Base-by-base conservation (phyloP, 768 basidiomycete genomes). In the Filobasidium floriforme region DNA sequence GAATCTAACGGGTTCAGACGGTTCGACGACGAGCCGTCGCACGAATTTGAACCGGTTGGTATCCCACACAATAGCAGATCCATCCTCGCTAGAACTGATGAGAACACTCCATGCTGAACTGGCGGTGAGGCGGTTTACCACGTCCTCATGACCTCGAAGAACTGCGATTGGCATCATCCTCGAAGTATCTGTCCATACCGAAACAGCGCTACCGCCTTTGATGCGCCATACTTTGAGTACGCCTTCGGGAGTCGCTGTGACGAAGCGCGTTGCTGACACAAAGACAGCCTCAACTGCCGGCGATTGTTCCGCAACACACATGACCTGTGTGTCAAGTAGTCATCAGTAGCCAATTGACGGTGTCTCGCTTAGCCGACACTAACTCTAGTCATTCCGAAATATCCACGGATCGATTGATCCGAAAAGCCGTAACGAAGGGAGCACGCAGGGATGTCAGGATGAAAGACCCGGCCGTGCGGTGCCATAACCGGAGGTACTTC, bases 21-120 rank as follows among this genome's bases (percentile, higher is more conserved):
- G 89, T 84, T 87, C 87, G 37, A 91, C 88, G n/a, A 70, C 65
- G 22, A 79, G 59, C 0, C 89, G 89, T 63, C 87, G 81, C 14
- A 89, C 85, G 69, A 96, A 94, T 9, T 85, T 80, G 9, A 88
- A 88, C 29, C 86, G 81, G 73, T 96, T 94, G 61, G 92, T 82
- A 76, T 94, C 92, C 92, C 92, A 96, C 2, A 94, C 65, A 3
- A 87, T 88, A 0, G 88, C 90, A 68, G 87, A 89, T 1, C 92
- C 90, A 71, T 94, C 92, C 72, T 84, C 83, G 18, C 89, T 89
- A 11, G 90, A 90, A 69, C 89, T 92, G 52, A 92, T 84, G 26
- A 85, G 84, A 26, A 91, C 71, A 0, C 89, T 89, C 92, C 92
- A 94, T 1, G 87, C 79, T 51, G 88, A 81, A 15, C 88, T 92